phyloP scores from a whole-genome alignment of 352 stramenopile genomes.

The Pythium insidiosum region DNA sequence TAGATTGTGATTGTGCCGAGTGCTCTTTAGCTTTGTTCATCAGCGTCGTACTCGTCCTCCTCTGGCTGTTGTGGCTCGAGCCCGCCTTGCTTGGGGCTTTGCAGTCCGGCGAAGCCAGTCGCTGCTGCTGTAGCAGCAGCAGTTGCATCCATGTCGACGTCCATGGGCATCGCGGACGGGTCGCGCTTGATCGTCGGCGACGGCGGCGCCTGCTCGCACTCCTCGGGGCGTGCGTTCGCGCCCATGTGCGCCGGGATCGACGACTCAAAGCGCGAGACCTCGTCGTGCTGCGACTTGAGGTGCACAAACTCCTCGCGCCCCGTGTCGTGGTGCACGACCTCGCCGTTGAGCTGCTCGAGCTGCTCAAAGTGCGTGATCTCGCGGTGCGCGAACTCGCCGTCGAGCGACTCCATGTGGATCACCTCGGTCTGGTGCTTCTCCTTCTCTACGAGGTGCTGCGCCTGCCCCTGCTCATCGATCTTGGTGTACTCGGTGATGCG shows the following conservation, averaged over 20 bases:
- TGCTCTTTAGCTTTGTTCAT: too few relatives aligned
- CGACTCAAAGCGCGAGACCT: constrained; percentile 80
- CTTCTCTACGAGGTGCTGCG: constrained; percentile 74
- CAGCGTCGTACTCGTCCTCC: too few relatives aligned
- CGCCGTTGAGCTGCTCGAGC: constrained; percentile 75
- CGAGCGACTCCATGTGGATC: constrained; percentile 77
- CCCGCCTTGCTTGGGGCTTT: too few relatives aligned
- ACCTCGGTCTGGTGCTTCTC: constrained; percentile 81
- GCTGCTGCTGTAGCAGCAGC: too few relatives aligned
- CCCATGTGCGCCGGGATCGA: constrained; percentile 30
- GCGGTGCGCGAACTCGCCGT: constrained; percentile 72
- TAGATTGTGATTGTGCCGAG: too few relatives aligned
- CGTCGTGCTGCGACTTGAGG: constrained; percentile 74
- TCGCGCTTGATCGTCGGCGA: constrained; percentile 77
- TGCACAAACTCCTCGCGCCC: constrained; percentile 79
- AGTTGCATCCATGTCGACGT: too few relatives aligned
- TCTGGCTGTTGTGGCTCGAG: too few relatives aligned
- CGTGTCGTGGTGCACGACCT: constrained; percentile 73
- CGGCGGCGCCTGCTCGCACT: constrained; percentile 64
- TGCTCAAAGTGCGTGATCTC: constrained; percentile 84
- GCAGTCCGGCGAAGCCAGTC: too few relatives aligned
- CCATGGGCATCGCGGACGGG: constrained; percentile 29
- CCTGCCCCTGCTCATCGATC: constrained; percentile 70
- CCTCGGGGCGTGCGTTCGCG: constrained; percentile 29
- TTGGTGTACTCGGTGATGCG: constrained; percentile 85